A percentile compares a stretch with the other conserved stretches of the same genome.
Conservation (phyloP, 768 basidiomycete genomes). For the Termitomyces sp. region DNA sequence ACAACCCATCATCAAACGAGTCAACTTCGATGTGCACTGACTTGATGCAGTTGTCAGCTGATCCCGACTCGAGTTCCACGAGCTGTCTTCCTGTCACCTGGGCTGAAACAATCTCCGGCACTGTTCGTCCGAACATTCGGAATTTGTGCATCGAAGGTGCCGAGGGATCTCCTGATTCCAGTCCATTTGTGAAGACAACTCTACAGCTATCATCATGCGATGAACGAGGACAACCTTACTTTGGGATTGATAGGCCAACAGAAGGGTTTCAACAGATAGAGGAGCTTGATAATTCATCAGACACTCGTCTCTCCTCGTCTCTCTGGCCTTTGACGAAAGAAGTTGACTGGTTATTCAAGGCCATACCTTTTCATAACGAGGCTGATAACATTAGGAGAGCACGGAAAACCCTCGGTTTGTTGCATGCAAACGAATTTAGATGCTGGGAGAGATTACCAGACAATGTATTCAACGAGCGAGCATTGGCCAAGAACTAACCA, state of each 20-base stretch:
- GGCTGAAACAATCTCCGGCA: not conserved
- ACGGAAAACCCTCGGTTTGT: not conserved
- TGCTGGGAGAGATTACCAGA: not conserved
- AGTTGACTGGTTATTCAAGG: not conserved
- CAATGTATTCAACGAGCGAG: not conserved
- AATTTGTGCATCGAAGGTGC: not conserved
- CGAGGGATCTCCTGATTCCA: not conserved
- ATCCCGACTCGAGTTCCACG: not conserved
- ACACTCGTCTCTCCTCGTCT: not conserved
- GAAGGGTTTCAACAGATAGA: too few species aligned
- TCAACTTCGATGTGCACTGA: not conserved
- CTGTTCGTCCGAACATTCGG: not conserved
- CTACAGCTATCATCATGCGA: not conserved
- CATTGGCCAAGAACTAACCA: not conserved
- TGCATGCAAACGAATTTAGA: not conserved
- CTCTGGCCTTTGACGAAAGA: not conserved
- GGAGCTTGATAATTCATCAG: not conserved
- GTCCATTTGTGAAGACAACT: not conserved
- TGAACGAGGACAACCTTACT: not conserved
- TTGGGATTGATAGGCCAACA: not conserved
- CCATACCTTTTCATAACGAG: not conserved
- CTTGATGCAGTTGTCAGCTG: not conserved
- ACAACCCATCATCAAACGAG: not conserved
- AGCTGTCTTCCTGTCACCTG: not conserved
- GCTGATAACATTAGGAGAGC: not conserved